Conservation (phyloP, 2,329 filamentous ascomycete species). For the Fusarium nurragi region DNA sequence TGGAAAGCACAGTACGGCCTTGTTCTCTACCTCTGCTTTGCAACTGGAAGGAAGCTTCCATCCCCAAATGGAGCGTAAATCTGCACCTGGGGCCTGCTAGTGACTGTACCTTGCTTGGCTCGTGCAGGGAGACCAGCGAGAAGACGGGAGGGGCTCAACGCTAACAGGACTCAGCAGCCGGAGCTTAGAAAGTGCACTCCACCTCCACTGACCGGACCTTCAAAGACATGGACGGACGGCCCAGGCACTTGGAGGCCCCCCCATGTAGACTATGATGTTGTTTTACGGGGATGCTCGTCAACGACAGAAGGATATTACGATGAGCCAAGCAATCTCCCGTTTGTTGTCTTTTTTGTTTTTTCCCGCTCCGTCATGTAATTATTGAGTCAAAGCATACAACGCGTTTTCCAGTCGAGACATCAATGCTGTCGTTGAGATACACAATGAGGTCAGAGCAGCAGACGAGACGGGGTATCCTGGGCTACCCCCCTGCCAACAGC, state of each 20-base stretch:
- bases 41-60: slow-evolving; percentile 19
- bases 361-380: background rate
- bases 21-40: slow-evolving; percentile 7
- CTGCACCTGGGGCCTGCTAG: background rate
- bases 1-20: slow-evolving; percentile 28
- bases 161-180: slow-evolving; percentile 24
- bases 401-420: slow-evolving; percentile 6
- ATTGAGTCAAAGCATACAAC: slow-evolving; percentile 13
- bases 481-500: slow-evolving; percentile 23
- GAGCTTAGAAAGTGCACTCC: slow-evolving; percentile 25
- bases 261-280: slow-evolving; percentile 26
- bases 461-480: slow-evolving; percentile 2
- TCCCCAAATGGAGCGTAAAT: slow-evolving; percentile 29
- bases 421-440: slow-evolving; percentile 23
- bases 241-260: slow-evolving; percentile 18
- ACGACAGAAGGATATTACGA: slow-evolving; percentile 18
- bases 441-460: slow-evolving; percentile 37
- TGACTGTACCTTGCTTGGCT: slow-evolving; percentile 9
- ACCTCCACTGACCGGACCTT: slow-evolving; percentile 12
- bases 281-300: slow-evolving; percentile 19
- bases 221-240: slow-evolving; percentile 13
- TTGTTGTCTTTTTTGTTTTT: too few species aligned
- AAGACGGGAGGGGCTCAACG: slow-evolving; percentile 32
- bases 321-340: slow-evolving; percentile 19
- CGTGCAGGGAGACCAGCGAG: slow-evolving; percentile 24